phyloP scores from a whole-genome alignment of 2,329 filamentous ascomycete genomes.

The Ophiocordyceps sinensis region DNA sequence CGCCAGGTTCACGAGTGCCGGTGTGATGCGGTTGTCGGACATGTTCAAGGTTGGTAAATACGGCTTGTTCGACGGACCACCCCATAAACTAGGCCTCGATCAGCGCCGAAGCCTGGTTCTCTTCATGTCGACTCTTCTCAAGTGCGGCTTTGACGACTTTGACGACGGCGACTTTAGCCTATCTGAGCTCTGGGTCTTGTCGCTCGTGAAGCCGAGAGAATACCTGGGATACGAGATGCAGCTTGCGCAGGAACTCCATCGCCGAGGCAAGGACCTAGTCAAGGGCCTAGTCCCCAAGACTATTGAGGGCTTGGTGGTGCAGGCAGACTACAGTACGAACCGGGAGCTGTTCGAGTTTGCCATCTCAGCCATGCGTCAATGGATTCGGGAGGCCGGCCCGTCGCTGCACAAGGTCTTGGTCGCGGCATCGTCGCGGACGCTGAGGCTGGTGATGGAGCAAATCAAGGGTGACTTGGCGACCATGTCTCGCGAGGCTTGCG shows the following conservation, averaged over 20 bases:
- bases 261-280: constrained; percentile 27
- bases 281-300: constrained; percentile 28
- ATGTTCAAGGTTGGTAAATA: constrained; percentile 34
- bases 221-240: constrained; percentile 33
- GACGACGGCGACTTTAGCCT: constrained; percentile 28
- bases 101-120: constrained; percentile 33
- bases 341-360: constrained; percentile 33
- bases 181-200: constrained; percentile 36
- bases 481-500: constrained; percentile 18
- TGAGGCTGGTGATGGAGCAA: constrained; percentile 36
- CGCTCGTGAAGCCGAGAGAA: constrained; percentile 33
- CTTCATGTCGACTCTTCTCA: constrained; percentile 36
- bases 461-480: constrained; percentile 34
- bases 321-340: constrained; percentile 33
- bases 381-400: constrained; percentile 24
- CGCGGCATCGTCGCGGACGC: constrained; percentile 24
- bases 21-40: constrained; percentile 27
- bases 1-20: constrained; percentile 27
- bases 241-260: constrained; percentile 31
- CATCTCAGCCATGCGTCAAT: constrained; percentile 34
- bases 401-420: constrained; percentile 20
- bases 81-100: constrained; percentile 22
- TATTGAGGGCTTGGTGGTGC: constrained; percentile 18
- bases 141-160: constrained; percentile 30
- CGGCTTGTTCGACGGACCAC: constrained; percentile 30